A percentile compares a stretch with the other conserved stretches of the same genome.
phyloP scores from a whole-genome alignment of 345 rosid genomes.

The Leavenworthia alabamica region DNA sequence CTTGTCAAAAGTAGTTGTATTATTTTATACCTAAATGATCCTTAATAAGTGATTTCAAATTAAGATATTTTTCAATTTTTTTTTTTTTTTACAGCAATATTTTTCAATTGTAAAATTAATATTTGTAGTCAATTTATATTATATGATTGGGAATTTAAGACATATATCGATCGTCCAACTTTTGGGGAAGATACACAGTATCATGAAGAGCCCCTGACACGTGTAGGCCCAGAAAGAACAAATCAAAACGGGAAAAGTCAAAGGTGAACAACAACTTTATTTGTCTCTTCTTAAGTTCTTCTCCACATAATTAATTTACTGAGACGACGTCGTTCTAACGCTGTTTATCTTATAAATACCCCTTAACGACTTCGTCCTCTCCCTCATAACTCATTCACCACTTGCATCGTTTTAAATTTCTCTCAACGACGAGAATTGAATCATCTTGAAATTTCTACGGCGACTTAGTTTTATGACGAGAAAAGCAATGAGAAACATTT shows the following conservation, averaged over 20 bases:
- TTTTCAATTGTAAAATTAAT: background rate
- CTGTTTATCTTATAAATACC: slow-evolving; percentile 6
- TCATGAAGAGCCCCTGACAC: slow-evolving; percentile 2
- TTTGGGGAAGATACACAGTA: slow-evolving; percentile 2
- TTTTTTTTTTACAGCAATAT: too few species aligned
- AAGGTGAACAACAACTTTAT: slow-evolving; percentile 12
- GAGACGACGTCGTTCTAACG: slow-evolving; percentile 6
- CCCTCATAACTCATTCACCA: background rate
- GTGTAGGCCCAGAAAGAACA: slow-evolving; percentile 21
- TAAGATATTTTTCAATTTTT: too few species aligned
- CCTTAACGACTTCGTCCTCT: background rate
- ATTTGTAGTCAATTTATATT: background rate
- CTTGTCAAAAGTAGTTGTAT: background rate
- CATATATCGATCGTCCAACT: background rate
- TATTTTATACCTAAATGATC: background rate
- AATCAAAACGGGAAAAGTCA: background rate
- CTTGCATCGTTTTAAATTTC: background rate
- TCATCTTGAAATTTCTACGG: background rate
- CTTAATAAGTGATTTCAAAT: too few species aligned
- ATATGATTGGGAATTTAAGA: background rate
- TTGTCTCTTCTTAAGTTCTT: background rate
- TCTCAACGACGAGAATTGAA: background rate
- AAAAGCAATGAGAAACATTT: slow-evolving; percentile 35
- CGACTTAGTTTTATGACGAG: slow-evolving; percentile 7
- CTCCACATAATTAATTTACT: background rate